Base-by-base conservation (phyloP, 2,329 filamentous ascomycete genomes). In the Colletotrichum limetticola region DNA sequence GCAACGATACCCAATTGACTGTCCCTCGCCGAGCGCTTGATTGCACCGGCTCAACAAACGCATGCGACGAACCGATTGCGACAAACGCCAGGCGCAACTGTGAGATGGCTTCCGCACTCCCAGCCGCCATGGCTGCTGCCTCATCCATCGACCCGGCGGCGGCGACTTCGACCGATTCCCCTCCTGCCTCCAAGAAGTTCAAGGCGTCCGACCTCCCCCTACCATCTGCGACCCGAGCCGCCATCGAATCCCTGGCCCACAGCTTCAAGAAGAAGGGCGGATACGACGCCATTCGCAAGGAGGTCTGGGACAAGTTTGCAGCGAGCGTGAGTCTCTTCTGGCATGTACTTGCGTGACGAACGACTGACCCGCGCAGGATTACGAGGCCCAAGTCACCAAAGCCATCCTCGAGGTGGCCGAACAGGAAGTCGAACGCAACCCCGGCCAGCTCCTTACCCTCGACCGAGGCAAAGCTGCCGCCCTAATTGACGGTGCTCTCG, bases 241-340 rank as follows among this genome's bases (percentile, higher is more conserved):
- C 92, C 1, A 94, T 96, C 69, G 93, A 95, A 77, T 89, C 88
- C 19, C 88, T 96, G 26, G 90, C 93, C n/a, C 92, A 94, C 79
- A 92, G 89, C 12, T 96, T 95, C 85, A 95, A 95, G 83, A 96
- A 95, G 84, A 95, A 94, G 82, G 94, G 94, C 74, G 93, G 93
- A 70, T 97, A 95, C 79, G 94, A 97, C 82, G 85, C 88, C 16
- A 89, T 95, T 75, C 91, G 94, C 74, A 95, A 95, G 80, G 89
- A 93, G 77, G 88, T 94, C 12, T 95, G 93, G 89, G 90, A 93
- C 58, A 91, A 93, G 71, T 94, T 94, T 76, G 90, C 92, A 78
- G 88, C 89, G 35, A 92, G 91, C 76, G 93, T 94, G 87, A 71
- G 88, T 69, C 19, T 28, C 26, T 24, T 56, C 53, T 65, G 24